phyloP scores from a whole-genome alignment of 2,329 filamentous ascomycete genomes.

The Tolypocladium amazonense region DNA sequence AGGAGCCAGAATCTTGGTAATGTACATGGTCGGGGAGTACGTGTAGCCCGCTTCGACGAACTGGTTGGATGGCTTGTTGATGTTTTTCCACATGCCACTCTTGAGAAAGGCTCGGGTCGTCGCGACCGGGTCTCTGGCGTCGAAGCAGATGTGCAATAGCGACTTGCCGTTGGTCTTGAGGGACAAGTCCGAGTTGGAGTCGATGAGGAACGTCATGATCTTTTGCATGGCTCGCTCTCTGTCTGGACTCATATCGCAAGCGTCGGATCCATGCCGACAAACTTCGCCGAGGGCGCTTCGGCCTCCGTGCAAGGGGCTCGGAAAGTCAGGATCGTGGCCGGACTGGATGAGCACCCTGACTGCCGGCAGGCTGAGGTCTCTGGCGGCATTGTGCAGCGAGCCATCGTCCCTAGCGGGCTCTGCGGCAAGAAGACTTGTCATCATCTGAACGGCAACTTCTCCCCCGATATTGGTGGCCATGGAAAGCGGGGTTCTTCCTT shows the following conservation, averaged over 20 bases:
- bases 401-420: constrained; percentile 52
- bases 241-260: constrained; percentile 30
- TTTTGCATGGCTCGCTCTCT: constrained; percentile 45
- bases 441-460: constrained; percentile 40
- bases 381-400: constrained; percentile 54
- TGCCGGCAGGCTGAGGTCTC: constrained; percentile 44
- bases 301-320: constrained; percentile 50
- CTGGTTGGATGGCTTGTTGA: constrained; percentile 50
- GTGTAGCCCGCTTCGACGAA: constrained; percentile 41
- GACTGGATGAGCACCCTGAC: constrained; percentile 46
- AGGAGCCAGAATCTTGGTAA: constrained; percentile 32
- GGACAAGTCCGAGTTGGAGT: constrained; percentile 44
- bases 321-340: constrained; percentile 54
- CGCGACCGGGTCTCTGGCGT: constrained; percentile 41
- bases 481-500: constrained; percentile 47
- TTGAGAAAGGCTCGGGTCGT: constrained; percentile 50
- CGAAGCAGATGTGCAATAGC: constrained; percentile 47
- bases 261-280: constrained; percentile 43
- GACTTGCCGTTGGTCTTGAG: constrained; percentile 48
- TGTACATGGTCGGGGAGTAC: constrained; percentile 57
- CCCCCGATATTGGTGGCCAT: constrained; percentile 47
- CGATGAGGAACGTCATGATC: constrained; percentile 44
- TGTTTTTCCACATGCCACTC: constrained; percentile 52
- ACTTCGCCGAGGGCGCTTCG: constrained; percentile 54
- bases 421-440: constrained; percentile 42